A percentile compares a stretch with the other conserved stretches of the same genome.
Evolutionary conservation across 208 protist species (phyloP).

Genomic region (Herpetomonas muscarum): DNA sequence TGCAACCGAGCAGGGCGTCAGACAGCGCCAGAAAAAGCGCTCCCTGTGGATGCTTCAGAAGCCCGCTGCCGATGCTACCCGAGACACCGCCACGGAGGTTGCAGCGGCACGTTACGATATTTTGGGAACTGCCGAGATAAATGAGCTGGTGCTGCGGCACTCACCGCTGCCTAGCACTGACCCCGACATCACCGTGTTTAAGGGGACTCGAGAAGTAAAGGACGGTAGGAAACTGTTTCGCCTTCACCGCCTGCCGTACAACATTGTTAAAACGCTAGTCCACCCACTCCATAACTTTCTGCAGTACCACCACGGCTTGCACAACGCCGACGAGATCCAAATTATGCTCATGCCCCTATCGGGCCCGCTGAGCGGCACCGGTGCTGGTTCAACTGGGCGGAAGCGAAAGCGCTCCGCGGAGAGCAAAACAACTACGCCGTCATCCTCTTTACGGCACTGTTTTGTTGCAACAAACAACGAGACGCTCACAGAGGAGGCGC

Average conservation of each 20-base stretch:
- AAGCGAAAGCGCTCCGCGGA: neutral
- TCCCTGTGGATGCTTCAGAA: too few species aligned
- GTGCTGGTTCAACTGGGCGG: neutral
- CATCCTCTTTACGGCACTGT: constrained; percentile 16
- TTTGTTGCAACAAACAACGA: constrained; percentile 51
- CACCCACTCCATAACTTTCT: constrained; percentile 52
- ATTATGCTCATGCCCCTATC: constrained; percentile 41
- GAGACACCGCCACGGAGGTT: too few species aligned
- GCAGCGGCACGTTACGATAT: constrained; percentile 29
- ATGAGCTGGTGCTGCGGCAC: constrained; percentile 36
- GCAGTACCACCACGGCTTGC: constrained; percentile 30
- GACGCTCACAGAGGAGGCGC: constrained; percentile 18
- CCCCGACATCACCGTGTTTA: neutral
- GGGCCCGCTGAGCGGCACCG: constrained; percentile 22
- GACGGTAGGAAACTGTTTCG: constrained; percentile 11
- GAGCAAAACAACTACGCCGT: neutral
- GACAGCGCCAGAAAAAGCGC: too few species aligned
- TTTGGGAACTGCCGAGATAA: constrained; percentile 14
- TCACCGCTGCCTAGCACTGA: constrained; percentile 8
- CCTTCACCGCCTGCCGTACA: constrained; percentile 32
- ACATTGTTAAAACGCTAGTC: constrained; percentile 33
- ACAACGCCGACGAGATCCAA: constrained; percentile 57
- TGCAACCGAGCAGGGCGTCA: too few species aligned
- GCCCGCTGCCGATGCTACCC: too few species aligned
- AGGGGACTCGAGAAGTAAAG: neutral